These are phyloP conservation scores for Elaeagnus macrophylla DNA, from an alignment of 306 rosid species.

Conservation along the genomic window DNA sequence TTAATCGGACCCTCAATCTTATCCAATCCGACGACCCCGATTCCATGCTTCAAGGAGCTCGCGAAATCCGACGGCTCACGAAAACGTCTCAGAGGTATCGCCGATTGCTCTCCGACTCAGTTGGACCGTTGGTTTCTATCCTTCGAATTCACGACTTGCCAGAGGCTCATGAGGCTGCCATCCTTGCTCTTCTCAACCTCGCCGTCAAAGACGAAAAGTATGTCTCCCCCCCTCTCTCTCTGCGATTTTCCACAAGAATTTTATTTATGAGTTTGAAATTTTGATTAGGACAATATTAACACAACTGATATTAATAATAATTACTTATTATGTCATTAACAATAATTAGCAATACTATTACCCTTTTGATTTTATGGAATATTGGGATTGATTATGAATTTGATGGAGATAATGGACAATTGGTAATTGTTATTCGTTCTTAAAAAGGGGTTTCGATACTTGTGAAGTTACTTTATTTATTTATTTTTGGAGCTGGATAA, in stretches of 20 bases:
- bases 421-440: too few relatives aligned
- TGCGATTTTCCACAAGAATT: background rate
- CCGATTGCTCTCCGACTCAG: slow-evolving; percentile 52
- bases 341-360: too few relatives aligned
- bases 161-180: slow-evolving; percentile 62
- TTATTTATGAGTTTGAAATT: too few relatives aligned
- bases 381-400: too few relatives aligned
- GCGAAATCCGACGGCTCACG: slow-evolving; percentile 79
- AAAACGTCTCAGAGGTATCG: slow-evolving; percentile 88
- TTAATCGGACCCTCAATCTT: slow-evolving; percentile 54
- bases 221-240: background rate
- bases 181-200: slow-evolving; percentile 89
- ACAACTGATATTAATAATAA: too few relatives aligned
- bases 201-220: slow-evolving; percentile 96
- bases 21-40: slow-evolving; percentile 50
- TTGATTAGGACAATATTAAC: too few relatives aligned
- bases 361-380: too few relatives aligned
- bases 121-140: slow-evolving; percentile 20
- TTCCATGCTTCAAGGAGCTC: slow-evolving; percentile 55
- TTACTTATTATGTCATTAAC: too few relatives aligned
- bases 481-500: too few relatives aligned
- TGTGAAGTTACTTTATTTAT: too few relatives aligned
- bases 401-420: too few relatives aligned
- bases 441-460: too few relatives aligned
- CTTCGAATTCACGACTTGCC: slow-evolving; percentile 47